phyloP scores from a whole-genome alignment of 257 asterid species.

The Phtheirospermum japonicum region DNA sequence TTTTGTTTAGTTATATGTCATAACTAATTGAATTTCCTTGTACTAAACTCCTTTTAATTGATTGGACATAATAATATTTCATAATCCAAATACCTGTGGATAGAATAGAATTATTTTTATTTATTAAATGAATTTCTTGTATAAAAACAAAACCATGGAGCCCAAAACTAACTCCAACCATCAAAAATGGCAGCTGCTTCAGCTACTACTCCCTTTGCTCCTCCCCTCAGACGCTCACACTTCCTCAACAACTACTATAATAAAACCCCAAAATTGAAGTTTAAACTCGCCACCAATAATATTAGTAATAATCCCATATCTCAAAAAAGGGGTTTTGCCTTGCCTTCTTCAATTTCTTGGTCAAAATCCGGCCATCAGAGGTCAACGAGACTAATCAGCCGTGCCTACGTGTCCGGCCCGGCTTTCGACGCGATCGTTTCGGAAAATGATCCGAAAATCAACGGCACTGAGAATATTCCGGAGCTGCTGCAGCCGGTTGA shows the following conservation, averaged over 20 bases:
- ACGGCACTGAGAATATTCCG: constrained; percentile 35
- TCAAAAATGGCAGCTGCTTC: constrained; percentile 33
- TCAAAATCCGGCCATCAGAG: constrained; percentile 17
- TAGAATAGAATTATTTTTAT: too few relatives aligned
- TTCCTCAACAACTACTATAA: constrained; percentile 3
- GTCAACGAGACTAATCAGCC: constrained; percentile 30
- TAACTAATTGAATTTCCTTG: too few relatives aligned
- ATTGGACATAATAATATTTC: too few relatives aligned
- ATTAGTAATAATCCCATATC: not conserved
- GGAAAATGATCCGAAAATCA: constrained; percentile 58
- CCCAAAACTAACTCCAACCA: constrained; percentile 1
- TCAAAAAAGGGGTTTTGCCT: constrained; percentile 18
- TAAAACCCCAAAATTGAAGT: constrained; percentile 24
- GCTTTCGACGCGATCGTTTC: constrained; percentile 71
- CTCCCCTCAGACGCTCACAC: constrained; percentile 24
- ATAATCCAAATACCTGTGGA: too few relatives aligned
- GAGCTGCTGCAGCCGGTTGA: constrained; percentile 44
- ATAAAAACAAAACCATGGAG: too few relatives aligned
- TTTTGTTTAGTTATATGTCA: too few relatives aligned
- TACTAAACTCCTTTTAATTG: too few relatives aligned
- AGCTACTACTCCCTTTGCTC: constrained; percentile 19
- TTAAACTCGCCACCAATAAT: constrained; percentile 14
- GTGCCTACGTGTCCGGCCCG: constrained; percentile 76
- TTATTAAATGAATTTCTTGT: too few relatives aligned
- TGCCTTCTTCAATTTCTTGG: constrained; percentile 29